Evolutionary conservation across 257 asterid genomes (phyloP).

Genomic region (Coffea eugenioides): DNA sequence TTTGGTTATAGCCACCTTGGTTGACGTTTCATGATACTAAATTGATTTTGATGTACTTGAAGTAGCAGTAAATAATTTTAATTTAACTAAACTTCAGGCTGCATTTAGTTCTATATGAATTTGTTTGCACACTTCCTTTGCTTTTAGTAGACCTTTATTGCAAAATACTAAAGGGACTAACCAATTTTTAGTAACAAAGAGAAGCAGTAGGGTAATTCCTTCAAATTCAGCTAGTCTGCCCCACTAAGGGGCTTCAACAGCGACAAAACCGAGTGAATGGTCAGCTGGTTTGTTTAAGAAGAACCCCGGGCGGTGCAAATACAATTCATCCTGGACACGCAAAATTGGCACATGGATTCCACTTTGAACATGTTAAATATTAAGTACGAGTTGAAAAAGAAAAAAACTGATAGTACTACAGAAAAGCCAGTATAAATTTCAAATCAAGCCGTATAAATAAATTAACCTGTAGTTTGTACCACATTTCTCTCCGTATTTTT

Average conservation of each 20-base stretch:
- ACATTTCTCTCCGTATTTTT: not conserved
- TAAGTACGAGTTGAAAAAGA: too few species aligned
- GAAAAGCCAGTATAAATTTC: not conserved
- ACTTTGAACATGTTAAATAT: not conserved
- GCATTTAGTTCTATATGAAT: too few species aligned
- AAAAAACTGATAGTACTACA: too few species aligned
- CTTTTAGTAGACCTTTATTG: too few species aligned
- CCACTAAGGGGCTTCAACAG: not conserved
- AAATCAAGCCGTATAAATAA: not conserved
- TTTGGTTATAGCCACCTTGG: not conserved
- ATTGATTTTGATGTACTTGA: not conserved
- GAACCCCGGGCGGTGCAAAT: not conserved
- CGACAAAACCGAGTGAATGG: constrained; percentile 8
- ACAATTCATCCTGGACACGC: not conserved
- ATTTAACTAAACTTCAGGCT: not conserved
- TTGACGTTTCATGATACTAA: not conserved
- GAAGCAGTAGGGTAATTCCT: not conserved
- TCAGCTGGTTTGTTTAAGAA: not conserved
- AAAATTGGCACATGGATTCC: not conserved
- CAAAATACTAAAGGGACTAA: too few species aligned
- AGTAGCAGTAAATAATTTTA: not conserved
- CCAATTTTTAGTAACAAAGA: not conserved
- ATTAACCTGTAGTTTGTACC: not conserved
- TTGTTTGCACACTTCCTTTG: not conserved
- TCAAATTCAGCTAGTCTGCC: not conserved